Evolutionary conservation across 2,329 filamentous ascomycete genomes (phyloP), one percentile per base, ranked within the genome.

Genomic region (Aurifilum marmelostoma): DNA sequence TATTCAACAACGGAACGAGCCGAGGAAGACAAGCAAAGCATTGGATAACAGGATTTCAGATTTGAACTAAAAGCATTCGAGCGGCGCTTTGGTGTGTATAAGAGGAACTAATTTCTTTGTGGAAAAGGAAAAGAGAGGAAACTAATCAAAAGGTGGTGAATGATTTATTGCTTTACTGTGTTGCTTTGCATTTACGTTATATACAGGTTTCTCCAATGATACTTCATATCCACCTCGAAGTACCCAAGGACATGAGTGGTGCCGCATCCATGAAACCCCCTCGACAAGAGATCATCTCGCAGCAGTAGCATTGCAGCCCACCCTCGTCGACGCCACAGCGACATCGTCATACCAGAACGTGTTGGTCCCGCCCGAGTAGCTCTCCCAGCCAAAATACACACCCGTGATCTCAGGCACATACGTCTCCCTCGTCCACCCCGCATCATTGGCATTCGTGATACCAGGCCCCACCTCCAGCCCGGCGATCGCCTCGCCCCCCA

Each of bases 331-430:
- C 72, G 78, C 78, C 62, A 89, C 76, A 8, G 77, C 81, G 72
- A 89, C 82, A 73, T 89, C 87, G 72, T 89, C 87, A 71, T 88
- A 89, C 86, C 86, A 89, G 73, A 89, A 84, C 1, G 87, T 89
- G 76, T 89, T 89, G 2, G 80, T 77, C 70, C 87, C 86, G 0
- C 86, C 86, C 12, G 86, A 85, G 72, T 89, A 89, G 5, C 83
- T 85, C 80, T 89, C 87, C 87, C 87, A 89, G 0, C 87, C 87
- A 71, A 89, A 89, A 77, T 89, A 87, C 37, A 89, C 79, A 9
- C 75, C 86, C 0, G 83, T 84, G 67, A 87, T 79, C 74, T 84
- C 84, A 5, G 87, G 86, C 75, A 81, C 85, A 68, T 81, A 75
- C 43, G 71, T 76, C 74, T 83, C 83, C 63, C 83, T 80, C 72